Evolutionary conservation across 495 filamentous ascomycete genomes (phyloP), one percentile per base, ranked within the genome.

Genomic region (Podospora appendiculata): DNA sequence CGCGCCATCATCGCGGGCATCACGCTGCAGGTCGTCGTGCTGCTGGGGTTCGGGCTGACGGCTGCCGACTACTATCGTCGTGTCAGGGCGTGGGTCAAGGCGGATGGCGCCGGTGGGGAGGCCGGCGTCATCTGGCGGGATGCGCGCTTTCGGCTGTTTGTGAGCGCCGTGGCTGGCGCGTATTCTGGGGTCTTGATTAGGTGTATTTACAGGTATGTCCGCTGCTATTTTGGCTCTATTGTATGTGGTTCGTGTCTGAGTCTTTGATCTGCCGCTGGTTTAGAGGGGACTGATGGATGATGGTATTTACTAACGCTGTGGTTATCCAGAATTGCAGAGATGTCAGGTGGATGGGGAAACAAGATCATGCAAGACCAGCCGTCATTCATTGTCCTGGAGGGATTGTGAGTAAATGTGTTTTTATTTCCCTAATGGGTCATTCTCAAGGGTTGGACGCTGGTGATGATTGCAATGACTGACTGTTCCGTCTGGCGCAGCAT

Each of bases 1-100:
- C 62, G 85, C 57, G 78, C 84, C 50, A 87, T 87, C 59, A 82
- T 90, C 45, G 77, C 83, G 9, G 85, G 86, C 60, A 85, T 90
- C 54, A 72, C 79, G 7, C 79, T 83, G 65, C 86, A 90, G 73
- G 84, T 85, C 34, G 72, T 70, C 6, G 86, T 85, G 3, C 71
- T 88, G 65, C 55, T 69, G 34, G 66, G 77, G 25, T 88, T 85
- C 61, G 81, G 78, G 9, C 6, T 66, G 8, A 50, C 79, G 8
- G 74, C 60, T n/a, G 46, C 65, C 32, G 71, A 81, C 32, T 86
- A 80, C 55, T 79, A 68, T 48, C 38, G 71, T 17, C 60, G 74
- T 6, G 67, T 80, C 0, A 59, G 50, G 49, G 66, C 57, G 41
- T 69, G 70, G 49, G 32, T 46, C 1, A 38, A 36, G 12, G 43